Conservation (phyloP, 2,329 filamentous ascomycete genomes). For the Fusarium sp. region DNA sequence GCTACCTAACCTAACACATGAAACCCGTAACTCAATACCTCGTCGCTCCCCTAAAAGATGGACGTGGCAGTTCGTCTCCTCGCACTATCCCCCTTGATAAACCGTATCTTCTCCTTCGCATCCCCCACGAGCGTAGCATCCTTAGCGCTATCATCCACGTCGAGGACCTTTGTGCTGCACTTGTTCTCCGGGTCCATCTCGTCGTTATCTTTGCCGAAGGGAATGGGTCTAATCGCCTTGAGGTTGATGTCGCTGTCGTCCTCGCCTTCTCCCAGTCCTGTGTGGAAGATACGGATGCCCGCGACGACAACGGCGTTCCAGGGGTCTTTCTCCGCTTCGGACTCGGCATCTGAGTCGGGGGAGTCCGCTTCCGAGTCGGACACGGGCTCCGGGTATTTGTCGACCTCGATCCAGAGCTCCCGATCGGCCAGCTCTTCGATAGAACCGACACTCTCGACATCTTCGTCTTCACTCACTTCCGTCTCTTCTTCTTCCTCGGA, state of each 20-base stretch:
- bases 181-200: constrained; percentile 41
- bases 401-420: constrained; percentile 54
- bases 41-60: constrained; percentile 2
- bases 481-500: constrained; percentile 9
- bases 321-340: constrained; percentile 67
- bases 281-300: constrained; percentile 72
- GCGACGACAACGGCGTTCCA: constrained; percentile 75
- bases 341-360: constrained; percentile 43
- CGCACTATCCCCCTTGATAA: constrained; percentile 50
- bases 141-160: constrained; percentile 61
- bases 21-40: too few relatives aligned
- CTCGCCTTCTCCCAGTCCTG: constrained; percentile 52
- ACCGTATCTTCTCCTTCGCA: constrained; percentile 52
- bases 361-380: constrained; percentile 16
- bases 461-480: constrained; percentile 34
- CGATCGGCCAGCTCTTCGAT: constrained; percentile 57
- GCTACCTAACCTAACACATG: too few relatives aligned
- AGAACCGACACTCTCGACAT: constrained; percentile 50
- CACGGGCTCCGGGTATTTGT: constrained; percentile 26
- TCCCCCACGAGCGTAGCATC: constrained; percentile 57
- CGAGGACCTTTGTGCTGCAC: constrained; percentile 52
- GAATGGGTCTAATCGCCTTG: constrained; percentile 56
- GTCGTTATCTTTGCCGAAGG: constrained; percentile 47
- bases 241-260: constrained; percentile 55
- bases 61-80: constrained; percentile 17